Conservation (phyloP, 768 basidiomycete genomes). For the Lentinula sp. region DNA sequence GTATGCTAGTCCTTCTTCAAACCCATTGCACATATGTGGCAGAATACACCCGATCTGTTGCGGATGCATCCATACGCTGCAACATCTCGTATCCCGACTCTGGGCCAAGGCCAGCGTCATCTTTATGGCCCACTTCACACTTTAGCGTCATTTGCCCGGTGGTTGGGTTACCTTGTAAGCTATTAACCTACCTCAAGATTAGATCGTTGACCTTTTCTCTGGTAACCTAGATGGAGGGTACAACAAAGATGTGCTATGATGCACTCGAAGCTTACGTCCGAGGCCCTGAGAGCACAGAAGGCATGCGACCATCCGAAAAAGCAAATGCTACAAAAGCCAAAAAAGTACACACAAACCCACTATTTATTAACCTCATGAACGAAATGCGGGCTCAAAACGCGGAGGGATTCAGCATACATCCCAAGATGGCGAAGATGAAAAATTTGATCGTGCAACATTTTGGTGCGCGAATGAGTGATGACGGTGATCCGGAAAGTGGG, state of each 20-base stretch:
- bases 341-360: conserved; percentile 42
- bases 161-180: conserved; percentile 84
- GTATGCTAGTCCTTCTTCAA: conserved; percentile 28
- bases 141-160: conserved; percentile 52
- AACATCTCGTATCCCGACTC: conserved; percentile 23
- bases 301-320: conserved; percentile 19
- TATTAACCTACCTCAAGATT: background rate
- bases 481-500: conserved; percentile 24
- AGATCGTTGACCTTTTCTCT: conserved; percentile 5
- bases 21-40: conserved; percentile 37
- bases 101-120: background rate
- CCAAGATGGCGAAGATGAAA: conserved; percentile 87
- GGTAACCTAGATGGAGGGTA: conserved; percentile 69
- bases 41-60: conserved; percentile 36
- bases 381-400: conserved; percentile 59
- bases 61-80: conserved; percentile 58
- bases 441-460: conserved; percentile 78
- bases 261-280: conserved; percentile 43
- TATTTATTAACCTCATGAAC: conserved; percentile 58
- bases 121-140: conserved; percentile 7
- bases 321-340: conserved; percentile 35
- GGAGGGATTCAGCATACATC: conserved; percentile 63
- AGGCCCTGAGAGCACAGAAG: conserved; percentile 26
- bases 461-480: conserved; percentile 40
- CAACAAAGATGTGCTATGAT: conserved; percentile 71